Conservation (phyloP, 1,139 yeast species). For the Magnusiomyces fungicola region DNA sequence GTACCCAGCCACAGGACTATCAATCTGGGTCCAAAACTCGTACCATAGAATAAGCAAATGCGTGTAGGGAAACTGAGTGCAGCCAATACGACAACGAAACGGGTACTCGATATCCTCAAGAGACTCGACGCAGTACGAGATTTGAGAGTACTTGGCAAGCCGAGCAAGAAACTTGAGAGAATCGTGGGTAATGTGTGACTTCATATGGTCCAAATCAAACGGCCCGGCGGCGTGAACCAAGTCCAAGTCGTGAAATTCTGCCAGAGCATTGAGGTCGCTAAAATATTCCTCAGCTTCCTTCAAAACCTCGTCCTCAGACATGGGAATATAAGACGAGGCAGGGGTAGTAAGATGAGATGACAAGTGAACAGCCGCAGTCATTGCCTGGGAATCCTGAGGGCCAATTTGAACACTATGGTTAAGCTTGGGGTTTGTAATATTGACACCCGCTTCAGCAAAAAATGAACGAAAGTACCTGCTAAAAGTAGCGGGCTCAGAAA, state of each 20-base stretch:
- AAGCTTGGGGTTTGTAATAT: too few species aligned
- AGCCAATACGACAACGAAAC: constrained; percentile 16
- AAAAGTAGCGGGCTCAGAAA: too few species aligned
- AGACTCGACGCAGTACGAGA: constrained; percentile 17
- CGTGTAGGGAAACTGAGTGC: constrained; percentile 16
- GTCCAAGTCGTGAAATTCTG: neutral
- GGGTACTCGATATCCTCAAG: constrained; percentile 12
- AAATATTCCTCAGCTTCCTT: too few species aligned
- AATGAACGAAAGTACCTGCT: too few species aligned
- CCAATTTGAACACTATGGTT: too few species aligned
- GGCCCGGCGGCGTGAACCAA: neutral
- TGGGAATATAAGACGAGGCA: too few species aligned
- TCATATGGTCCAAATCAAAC: neutral
- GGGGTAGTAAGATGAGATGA: too few species aligned
- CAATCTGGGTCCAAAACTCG: constrained; percentile 5
- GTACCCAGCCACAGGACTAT: constrained; percentile 21
- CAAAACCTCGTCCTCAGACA: too few species aligned
- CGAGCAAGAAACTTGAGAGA: constrained; percentile 14
- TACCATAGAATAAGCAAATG: constrained; percentile 15
- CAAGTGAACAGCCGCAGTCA: too few species aligned
- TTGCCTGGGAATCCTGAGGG: too few species aligned
- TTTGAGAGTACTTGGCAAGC: constrained; percentile 15
- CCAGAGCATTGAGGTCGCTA: neutral
- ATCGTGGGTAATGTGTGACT: constrained; percentile 11
- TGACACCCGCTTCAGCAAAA: too few species aligned